Evolutionary conservation across 345 rosid genomes (phyloP).

Genomic region (Atalantia buxifolia): DNA sequence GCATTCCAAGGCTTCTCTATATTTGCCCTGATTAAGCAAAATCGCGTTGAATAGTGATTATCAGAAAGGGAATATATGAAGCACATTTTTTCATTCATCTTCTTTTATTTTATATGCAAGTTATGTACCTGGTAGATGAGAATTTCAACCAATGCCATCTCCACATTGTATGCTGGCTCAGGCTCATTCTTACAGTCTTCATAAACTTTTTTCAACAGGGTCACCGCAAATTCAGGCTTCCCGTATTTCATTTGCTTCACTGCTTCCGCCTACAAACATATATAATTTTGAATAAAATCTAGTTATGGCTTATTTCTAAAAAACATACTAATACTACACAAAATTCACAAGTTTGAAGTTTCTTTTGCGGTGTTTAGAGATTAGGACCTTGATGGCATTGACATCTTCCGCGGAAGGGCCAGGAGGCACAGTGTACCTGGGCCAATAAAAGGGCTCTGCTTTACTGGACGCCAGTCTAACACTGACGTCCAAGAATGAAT

Average conservation of each 20-base stretch:
- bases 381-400: conserved; percentile 42
- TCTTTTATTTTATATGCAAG: too few relatives aligned
- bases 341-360: too few relatives aligned
- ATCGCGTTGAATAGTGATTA: not conserved
- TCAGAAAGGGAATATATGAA: not conserved
- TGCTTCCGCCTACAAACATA: conserved; percentile 44
- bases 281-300: not conserved
- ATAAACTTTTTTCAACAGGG: conserved; percentile 29
- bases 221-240: conserved; percentile 44
- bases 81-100: too few relatives aligned
- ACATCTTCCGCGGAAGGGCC: conserved; percentile 41
- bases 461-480: conserved; percentile 39
- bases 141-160: conserved; percentile 58
- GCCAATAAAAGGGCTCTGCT: conserved; percentile 5
- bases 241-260: conserved; percentile 44
- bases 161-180: conserved; percentile 47
- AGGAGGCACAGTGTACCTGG: conserved; percentile 24
- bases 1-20: conserved; percentile 25
- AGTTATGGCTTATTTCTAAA: too few relatives aligned
- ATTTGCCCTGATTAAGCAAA: conserved; percentile 34
- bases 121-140: conserved; percentile 47
- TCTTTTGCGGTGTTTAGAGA: not conserved
- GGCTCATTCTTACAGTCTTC: conserved; percentile 29
- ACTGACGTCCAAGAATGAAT: conserved; percentile 53
- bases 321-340: too few relatives aligned